Evolutionary conservation across 148 eudicot genomes (phyloP).

Genomic region (Cornus suecica): DNA sequence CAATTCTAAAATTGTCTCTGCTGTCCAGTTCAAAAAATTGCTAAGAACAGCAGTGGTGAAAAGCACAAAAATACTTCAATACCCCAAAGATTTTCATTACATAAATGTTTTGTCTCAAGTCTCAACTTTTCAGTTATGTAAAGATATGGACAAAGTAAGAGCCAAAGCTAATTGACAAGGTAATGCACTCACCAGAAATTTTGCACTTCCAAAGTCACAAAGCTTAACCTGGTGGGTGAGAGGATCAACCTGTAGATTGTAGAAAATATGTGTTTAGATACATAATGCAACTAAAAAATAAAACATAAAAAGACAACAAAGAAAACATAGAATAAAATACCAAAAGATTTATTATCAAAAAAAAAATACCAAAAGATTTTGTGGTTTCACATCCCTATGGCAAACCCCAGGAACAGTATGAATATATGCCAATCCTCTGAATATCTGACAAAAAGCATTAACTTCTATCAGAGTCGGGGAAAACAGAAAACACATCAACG

Average conservation of each 20-base stretch:
- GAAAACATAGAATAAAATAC: no score
- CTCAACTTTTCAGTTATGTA: not conserved
- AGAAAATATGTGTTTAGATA: constrained; percentile 8
- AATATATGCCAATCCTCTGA: constrained; percentile 77
- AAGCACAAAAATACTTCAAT: not conserved
- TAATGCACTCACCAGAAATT: constrained; percentile 58
- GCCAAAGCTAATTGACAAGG: not conserved
- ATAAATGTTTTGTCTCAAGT: not conserved
- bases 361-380: constrained; percentile 50
- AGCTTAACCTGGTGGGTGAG: constrained; percentile 88
- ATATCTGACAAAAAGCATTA: constrained; percentile 52
- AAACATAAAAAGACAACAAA: not conserved
- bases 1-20: not conserved
- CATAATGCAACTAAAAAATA: not conserved
- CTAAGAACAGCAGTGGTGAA: not conserved
- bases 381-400: constrained; percentile 88
- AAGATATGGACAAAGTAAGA: not conserved
- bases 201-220: constrained; percentile 95
- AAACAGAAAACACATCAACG: not conserved
- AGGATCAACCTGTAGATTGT: constrained; percentile 62
- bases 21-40: not conserved
- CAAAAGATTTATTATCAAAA: not conserved
- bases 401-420: constrained; percentile 77
- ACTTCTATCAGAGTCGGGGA: not conserved
- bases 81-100: not conserved